Base-by-base conservation (phyloP, 495 filamentous ascomycete genomes). In the Annulohypoxylon moriforme region DNA sequence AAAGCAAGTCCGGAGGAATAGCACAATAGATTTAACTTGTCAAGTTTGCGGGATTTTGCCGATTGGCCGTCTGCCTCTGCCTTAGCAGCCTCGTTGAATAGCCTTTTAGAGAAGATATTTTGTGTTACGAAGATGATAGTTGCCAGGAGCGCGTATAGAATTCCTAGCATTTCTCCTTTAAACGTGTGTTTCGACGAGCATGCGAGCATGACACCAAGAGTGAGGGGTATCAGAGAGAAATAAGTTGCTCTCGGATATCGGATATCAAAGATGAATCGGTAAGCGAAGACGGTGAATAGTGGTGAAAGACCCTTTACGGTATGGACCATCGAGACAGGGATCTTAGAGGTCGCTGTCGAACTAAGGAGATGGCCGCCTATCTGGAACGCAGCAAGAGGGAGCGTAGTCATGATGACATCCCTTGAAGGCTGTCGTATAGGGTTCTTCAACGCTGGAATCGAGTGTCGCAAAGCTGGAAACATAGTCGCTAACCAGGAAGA, bases 261-360 rank as follows among this genome's bases (percentile, higher is more conserved):
- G 40, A 98, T 93, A 69, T 91, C 85, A 80, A 95, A 97, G 74
- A 97, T 82, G 67, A 96, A 78, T 13, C 96, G 91, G 80, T 98
- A 98, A 34, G 96, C 96, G 14, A 97, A 78, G 59, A 99, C 96
- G 0, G 96, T 98, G 76, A 98, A 95, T 25, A 99, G 86, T 2
- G 96, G 96, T 1, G 96, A 98, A 47, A 99, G 90, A n/a, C 96
- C 96, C 82, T 99, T 99, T 78, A 99, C 98, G 1, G 96, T 98
- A 81, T 99, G 96, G 16, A 99, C 96, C 42, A 99, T 85, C 20
- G 95, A 97, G 8, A 99, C 96, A 4, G 96, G 94, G 42, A 98
- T 98, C 68, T 94, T 92, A 46, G 92, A 89, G 55, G 94, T 99
- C 13, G 96, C 94, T 74, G 93, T 97, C 7, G 94, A 96, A 75